These are phyloP conservation scores for Yamadazyma diospyri DNA, from an alignment of 1,139 yeast genomes.

Conservation along the genomic window DNA sequence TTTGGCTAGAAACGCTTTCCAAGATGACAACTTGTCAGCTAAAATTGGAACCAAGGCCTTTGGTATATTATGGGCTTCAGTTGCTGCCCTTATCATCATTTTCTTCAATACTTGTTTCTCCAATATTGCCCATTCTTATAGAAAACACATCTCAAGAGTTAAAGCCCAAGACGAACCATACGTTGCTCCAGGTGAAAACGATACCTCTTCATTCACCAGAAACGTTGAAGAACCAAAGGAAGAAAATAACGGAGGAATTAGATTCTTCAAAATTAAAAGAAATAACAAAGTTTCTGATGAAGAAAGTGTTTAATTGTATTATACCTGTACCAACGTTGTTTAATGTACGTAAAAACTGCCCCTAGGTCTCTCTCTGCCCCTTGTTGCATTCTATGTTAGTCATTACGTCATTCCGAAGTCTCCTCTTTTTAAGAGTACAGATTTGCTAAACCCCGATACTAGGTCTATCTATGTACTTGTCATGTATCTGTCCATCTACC, in stretches of 20 bases:
- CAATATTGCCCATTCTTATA: conserved; percentile 46
- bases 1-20: conserved; percentile 62
- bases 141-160: conserved; percentile 40
- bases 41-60: conserved; percentile 54
- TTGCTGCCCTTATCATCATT: conserved; percentile 48
- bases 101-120: conserved; percentile 56
- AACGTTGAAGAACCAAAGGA: conserved; percentile 29
- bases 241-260: conserved; percentile 57
- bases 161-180: conserved; percentile 17
- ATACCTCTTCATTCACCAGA: conserved; percentile 48
- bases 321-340: conserved; percentile 4
- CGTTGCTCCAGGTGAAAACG: conserved; percentile 21
- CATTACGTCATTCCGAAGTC: too few species aligned
- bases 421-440: too few species aligned
- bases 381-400: too few species aligned
- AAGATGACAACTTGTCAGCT: conserved; percentile 36
- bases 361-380: neutral
- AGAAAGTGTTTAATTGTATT: conserved; percentile 48
- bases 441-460: too few species aligned
- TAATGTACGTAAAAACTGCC: neutral
- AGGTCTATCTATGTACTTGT: too few species aligned
- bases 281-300: conserved; percentile 57
- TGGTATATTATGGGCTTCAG: conserved; percentile 71
- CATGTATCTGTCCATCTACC: too few species aligned
- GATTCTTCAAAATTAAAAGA: conserved; percentile 76